These are phyloP conservation scores for Selaginella tamariscina DNA, from an alignment of 75 land plant genomes.

Conservation along the genomic window DNA sequence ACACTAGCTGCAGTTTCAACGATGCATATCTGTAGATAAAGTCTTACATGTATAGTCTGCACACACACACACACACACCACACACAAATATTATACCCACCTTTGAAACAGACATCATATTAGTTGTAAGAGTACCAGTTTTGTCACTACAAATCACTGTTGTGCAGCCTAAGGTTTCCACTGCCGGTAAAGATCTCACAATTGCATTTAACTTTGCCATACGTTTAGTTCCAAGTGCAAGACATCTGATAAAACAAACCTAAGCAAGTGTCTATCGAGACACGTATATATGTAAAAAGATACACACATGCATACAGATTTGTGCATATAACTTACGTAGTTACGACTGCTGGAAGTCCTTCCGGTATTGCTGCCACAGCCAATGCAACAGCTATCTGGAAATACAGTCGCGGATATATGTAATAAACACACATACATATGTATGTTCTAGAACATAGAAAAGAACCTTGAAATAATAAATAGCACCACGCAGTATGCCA, in stretches of 20 bases:
- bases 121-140: slow-evolving; percentile 95
- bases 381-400: slow-evolving; percentile 97
- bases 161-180: slow-evolving; percentile 97
- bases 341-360: slow-evolving; percentile 99
- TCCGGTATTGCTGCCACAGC: slow-evolving; percentile 99
- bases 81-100: slow-evolving; percentile 32
- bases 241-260: slow-evolving; percentile 45
- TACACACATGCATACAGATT: too few relatives aligned
- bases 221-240: slow-evolving; percentile 93
- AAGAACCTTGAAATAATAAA: slow-evolving; percentile 6
- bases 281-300: neutral
- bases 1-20: slow-evolving; percentile 52
- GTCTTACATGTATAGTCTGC: too few relatives aligned
- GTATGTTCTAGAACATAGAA: neutral
- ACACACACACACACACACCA: too few relatives aligned
- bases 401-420: slow-evolving; percentile 36
- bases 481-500: slow-evolving; percentile 10
- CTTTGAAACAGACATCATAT: slow-evolving; percentile 99
- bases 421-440: too few relatives aligned
- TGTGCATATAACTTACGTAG: slow-evolving; percentile 67
- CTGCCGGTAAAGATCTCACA: slow-evolving; percentile 91
- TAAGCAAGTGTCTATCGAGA: neutral
- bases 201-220: slow-evolving; percentile 97
- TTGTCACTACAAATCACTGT: slow-evolving; percentile 98
- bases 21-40: slow-evolving; percentile 73